Base-by-base conservation (phyloP, 805 yeast species). In the Metschnikowia shivogae region DNA sequence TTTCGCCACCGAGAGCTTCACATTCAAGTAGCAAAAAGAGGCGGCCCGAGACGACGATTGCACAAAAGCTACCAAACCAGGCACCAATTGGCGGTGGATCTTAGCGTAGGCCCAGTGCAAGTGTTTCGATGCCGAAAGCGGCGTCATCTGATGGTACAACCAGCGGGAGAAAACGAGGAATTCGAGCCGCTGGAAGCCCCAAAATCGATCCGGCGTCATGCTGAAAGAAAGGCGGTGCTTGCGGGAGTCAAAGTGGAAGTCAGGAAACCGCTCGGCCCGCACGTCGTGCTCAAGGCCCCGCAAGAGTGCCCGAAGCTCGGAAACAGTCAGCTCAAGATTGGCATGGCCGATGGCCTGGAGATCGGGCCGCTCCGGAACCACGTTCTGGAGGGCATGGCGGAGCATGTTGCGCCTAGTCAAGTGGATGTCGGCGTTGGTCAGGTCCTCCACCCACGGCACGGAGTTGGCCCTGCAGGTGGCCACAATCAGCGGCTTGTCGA, bases 391-490 rank as follows among this genome's bases (percentile, higher is more conserved):
- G 51, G 34, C 42, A 27, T 64, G 62, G 32, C 93, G 67, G 3
- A 80, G 65, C 13, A 72, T 62, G 54, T 86, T 86, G 40, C 95
- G 67, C 31, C 64, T 54, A 0, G 92, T 85, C 36, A 82, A 67
- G 8, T 57, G 54, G 2, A 72, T 63, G 52, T 82, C 81, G 2
- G 56, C 55, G 51, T 87, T 87, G 0, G 92, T 80, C 2, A 64
- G 57, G 54, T 87, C 95, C 54, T 86, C 90, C 57, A 82, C 80
- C 92, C 93, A 86, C 0, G 48, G 39, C 0, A 86, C 50, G 1
- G 52, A 44, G 17, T 70, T 58, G 0, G 43, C 38, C 8, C 43
- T 34, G 43, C 89, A 84, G 10, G 77, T 75, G 0, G 67, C 57
- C 5, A 69, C 61, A 3, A 84, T 65, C 1, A 71, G 68, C 0